Conservation (phyloP, 495 filamentous ascomycete species). For the Podospora australis region DNA sequence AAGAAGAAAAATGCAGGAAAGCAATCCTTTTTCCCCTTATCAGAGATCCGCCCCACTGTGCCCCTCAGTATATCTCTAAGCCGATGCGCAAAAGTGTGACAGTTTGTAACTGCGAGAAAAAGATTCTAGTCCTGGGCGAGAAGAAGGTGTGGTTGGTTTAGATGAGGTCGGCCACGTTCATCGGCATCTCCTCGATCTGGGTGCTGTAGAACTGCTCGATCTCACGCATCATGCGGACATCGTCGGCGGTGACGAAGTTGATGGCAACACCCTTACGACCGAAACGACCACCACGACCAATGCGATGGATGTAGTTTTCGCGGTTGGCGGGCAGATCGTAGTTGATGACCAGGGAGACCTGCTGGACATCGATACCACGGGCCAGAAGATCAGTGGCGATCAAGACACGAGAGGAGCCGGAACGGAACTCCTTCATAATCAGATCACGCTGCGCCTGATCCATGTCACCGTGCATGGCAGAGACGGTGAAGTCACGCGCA, state of each 20-base stretch:
- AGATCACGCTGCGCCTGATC: slow-evolving; percentile 93
- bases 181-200: slow-evolving; percentile 99
- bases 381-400: slow-evolving; percentile 98
- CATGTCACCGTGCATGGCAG: slow-evolving; percentile 99
- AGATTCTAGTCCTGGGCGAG: slow-evolving; percentile 8
- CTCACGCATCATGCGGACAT: slow-evolving; percentile 94
- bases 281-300: slow-evolving; percentile 92
- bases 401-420: slow-evolving; percentile 92
- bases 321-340: slow-evolving; percentile 97
- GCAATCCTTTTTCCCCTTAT: slow-evolving; percentile 17
- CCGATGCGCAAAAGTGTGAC: slow-evolving; percentile 20
- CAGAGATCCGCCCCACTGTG: slow-evolving; percentile 21
- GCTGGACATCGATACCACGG: slow-evolving; percentile 97
- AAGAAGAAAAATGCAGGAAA: slow-evolving; percentile 12
- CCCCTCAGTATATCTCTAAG: slow-evolving; percentile 20
- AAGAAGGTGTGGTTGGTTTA: slow-evolving; percentile 18
- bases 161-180: slow-evolving; percentile 77
- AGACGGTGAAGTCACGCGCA: slow-evolving; percentile 96
- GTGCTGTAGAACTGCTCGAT: slow-evolving; percentile 97
- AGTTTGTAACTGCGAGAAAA: slow-evolving; percentile 25
- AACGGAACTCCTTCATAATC: slow-evolving; percentile 99
- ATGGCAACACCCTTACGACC: slow-evolving; percentile 98
- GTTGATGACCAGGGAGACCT: slow-evolving; percentile 99
- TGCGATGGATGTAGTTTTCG: slow-evolving; percentile 99
- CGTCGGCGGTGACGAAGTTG: slow-evolving; percentile 97